Evolutionary conservation across 2,329 filamentous ascomycete species (phyloP).

Genomic region (Cryphonectria radicalis): DNA sequence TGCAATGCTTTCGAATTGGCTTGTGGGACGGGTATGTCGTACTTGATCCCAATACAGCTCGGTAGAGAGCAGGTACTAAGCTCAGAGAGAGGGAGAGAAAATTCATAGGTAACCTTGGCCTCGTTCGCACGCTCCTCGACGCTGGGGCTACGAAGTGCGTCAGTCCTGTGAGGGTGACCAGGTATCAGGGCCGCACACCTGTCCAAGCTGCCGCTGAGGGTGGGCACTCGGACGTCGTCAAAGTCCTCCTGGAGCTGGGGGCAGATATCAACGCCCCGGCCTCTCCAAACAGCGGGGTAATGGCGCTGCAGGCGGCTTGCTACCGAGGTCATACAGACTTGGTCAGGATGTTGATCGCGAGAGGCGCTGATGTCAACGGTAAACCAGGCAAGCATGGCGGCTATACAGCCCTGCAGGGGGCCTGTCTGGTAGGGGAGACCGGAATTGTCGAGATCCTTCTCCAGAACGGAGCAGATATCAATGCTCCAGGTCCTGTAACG

Average conservation of each 20-base stretch:
- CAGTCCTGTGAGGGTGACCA: slow-evolving; percentile 37
- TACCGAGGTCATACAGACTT: slow-evolving; percentile 23
- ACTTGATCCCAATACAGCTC: not conserved
- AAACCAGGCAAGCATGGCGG: slow-evolving; percentile 31
- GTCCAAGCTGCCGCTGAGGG: slow-evolving; percentile 43
- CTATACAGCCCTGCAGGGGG: slow-evolving; percentile 42
- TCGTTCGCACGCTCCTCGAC: slow-evolving; percentile 37
- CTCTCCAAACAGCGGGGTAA: slow-evolving; percentile 30
- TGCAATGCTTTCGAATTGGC: slow-evolving; percentile 46
- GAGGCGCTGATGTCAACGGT: slow-evolving; percentile 32
- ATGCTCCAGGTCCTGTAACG: slow-evolving; percentile 33
- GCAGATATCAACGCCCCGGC: slow-evolving; percentile 42
- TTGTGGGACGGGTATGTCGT: slow-evolving; percentile 35
- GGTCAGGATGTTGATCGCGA: slow-evolving; percentile 25
- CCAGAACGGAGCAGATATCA: slow-evolving; percentile 32
- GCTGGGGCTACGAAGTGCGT: slow-evolving; percentile 34
- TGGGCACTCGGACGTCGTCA: slow-evolving; percentile 35
- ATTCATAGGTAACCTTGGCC: slow-evolving; percentile 23
- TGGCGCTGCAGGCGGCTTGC: slow-evolving; percentile 34
- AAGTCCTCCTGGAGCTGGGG: slow-evolving; percentile 40
- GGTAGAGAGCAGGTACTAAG: not conserved
- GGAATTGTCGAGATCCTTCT: slow-evolving; percentile 35
- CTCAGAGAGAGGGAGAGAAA: too few species aligned
- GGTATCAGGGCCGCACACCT: slow-evolving; percentile 43
- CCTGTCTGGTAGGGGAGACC: slow-evolving; percentile 42